Conservation (phyloP, 2,329 filamentous ascomycete species). For the Penicillium sp. region DNA sequence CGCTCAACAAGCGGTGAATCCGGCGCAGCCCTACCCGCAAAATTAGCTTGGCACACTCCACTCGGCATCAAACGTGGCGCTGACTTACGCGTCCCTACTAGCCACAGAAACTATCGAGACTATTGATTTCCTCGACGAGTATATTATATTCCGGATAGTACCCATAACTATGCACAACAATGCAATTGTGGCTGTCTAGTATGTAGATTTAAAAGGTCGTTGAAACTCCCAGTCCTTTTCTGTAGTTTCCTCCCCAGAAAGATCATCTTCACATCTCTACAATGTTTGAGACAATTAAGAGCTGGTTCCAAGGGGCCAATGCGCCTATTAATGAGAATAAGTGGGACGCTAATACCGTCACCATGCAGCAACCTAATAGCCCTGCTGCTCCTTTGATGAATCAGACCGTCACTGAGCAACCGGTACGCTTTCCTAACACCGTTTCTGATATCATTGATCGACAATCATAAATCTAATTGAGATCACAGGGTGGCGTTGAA, state of each 20-base stretch:
- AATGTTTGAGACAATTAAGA: slow-evolving; percentile 12
- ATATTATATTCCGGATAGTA: neutral
- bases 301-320: slow-evolving; percentile 7
- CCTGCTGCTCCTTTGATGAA: slow-evolving; percentile 8
- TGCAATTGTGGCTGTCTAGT: neutral
- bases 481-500: slow-evolving; percentile 3
- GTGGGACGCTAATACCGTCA: slow-evolving; percentile 12
- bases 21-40: slow-evolving; percentile 6
- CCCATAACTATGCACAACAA: neutral
- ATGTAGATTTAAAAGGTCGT: neutral
- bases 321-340: slow-evolving; percentile 6
- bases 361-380: slow-evolving; percentile 12
- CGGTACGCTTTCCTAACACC: neutral
- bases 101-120: neutral
- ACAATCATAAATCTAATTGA: neutral
- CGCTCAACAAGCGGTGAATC: slow-evolving; percentile 6
- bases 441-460: neutral
- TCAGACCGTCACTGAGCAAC: slow-evolving; percentile 11
- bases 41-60: slow-evolving; percentile 1
- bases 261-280: neutral
- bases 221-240: neutral
- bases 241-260: neutral
- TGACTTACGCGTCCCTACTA: slow-evolving; percentile 7
- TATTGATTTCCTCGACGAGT: neutral
- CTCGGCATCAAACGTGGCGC: slow-evolving; percentile 4